These are phyloP conservation scores for Cladorrhinum samala DNA, from an alignment of 495 filamentous ascomycete species.

Conservation along the genomic window DNA sequence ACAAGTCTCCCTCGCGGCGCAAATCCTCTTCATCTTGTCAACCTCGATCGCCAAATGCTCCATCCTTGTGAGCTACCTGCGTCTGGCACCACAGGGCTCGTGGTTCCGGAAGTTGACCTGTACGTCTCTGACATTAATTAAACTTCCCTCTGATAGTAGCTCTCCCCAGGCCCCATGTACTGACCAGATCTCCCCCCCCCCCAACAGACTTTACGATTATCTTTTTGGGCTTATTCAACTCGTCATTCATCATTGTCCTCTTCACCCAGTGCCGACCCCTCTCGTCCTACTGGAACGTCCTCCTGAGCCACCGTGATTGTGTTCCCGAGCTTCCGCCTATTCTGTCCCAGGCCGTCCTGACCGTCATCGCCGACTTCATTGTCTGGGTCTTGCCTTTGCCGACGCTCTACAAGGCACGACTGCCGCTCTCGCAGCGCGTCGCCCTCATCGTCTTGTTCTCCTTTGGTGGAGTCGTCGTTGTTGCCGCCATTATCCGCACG, in stretches of 20 bases:
- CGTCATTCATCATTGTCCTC: conserved; percentile 27
- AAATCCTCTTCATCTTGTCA: conserved; percentile 21
- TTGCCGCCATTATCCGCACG: conserved; percentile 16
- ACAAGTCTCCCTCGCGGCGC: conserved; percentile 24
- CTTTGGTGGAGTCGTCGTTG: conserved; percentile 21
- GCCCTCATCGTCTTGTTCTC: conserved; percentile 22
- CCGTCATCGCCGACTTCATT: conserved; percentile 32
- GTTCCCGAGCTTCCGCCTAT: conserved; percentile 22
- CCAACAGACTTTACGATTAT: conserved; percentile 12
- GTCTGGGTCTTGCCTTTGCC: conserved; percentile 40
- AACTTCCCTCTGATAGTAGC: background rate
- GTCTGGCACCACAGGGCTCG: conserved; percentile 36
- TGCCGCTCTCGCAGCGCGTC: conserved; percentile 20
- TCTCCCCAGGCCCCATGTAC: background rate
- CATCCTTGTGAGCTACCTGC: conserved; percentile 47
- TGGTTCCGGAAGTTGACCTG: conserved; percentile 34
- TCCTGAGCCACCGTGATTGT: conserved; percentile 11
- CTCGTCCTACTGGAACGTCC: conserved; percentile 30
- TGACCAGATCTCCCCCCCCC: background rate
- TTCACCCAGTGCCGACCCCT: conserved; percentile 31
- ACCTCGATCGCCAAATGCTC: conserved; percentile 40
- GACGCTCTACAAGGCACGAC: conserved; percentile 24
- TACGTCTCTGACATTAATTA: background rate
- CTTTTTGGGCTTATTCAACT: conserved; percentile 18
- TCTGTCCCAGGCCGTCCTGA: conserved; percentile 23